phyloP scores from a whole-genome alignment of 2,329 filamentous ascomycete species.

The Fusarium sp. region DNA sequence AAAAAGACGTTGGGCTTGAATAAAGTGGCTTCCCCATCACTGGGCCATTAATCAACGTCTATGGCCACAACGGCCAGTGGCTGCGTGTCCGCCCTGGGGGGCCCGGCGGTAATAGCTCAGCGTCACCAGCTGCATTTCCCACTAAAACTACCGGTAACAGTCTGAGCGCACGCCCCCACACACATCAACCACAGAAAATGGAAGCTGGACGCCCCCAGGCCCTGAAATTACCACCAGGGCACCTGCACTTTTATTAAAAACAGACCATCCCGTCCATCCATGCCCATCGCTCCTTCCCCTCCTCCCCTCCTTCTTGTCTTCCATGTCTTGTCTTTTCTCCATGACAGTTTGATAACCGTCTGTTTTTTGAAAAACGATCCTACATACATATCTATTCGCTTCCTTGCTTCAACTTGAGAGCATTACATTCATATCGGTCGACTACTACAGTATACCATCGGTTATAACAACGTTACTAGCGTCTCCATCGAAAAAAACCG shows the following conservation, averaged over 20 bases:
- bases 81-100: conserved; percentile 5
- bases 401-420: conserved; percentile 29
- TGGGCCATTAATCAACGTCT: conserved; percentile 11
- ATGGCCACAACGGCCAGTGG: conserved; percentile 24
- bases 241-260: conserved; percentile 47
- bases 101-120: conserved; percentile 15
- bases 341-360: conserved; percentile 41
- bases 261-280: conserved; percentile 47
- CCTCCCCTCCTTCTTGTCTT: conserved; percentile 45
- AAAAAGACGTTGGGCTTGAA: neutral
- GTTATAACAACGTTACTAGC: conserved; percentile 26
- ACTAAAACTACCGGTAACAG: conserved; percentile 27
- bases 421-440: conserved; percentile 15
- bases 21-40: neutral
- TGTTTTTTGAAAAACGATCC: conserved; percentile 21
- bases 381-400: conserved; percentile 28
- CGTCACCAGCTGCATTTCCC: conserved; percentile 14
- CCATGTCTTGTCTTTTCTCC: conserved; percentile 32
- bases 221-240: conserved; percentile 34
- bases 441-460: conserved; percentile 14
- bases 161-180: conserved; percentile 27
- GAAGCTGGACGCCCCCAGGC: conserved; percentile 32
- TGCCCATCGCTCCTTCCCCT: conserved; percentile 40
- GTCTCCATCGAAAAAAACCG: conserved; percentile 29
- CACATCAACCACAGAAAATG: conserved; percentile 14